Percentiles rank a stretch among this genome's conserved stretches.
phyloP scores from a whole-genome alignment of 2,329 filamentous ascomycete genomes.

The Laburnicola sp. region DNA sequence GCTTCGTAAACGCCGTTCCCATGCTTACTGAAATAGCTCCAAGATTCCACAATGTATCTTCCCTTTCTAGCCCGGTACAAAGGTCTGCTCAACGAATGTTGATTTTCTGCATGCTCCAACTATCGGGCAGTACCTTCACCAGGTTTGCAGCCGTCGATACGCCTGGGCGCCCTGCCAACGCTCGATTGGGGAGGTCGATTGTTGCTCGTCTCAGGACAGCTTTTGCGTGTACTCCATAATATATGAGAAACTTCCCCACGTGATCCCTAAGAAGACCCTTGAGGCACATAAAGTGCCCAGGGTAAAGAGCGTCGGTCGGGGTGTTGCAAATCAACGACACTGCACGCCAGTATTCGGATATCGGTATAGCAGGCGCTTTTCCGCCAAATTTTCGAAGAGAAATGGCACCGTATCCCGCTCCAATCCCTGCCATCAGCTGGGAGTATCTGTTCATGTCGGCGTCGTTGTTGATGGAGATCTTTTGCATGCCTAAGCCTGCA shows the following conservation, averaged over 20 bases:
- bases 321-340: conserved; percentile 78
- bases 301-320: conserved; percentile 55
- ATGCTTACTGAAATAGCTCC: neutral
- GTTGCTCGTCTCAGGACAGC: conserved; percentile 71
- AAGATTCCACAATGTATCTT: neutral
- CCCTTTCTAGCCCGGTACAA: neutral
- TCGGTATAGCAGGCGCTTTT: conserved; percentile 69
- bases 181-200: conserved; percentile 67
- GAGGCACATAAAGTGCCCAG: conserved; percentile 55
- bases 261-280: conserved; percentile 63
- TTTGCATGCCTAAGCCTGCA: conserved; percentile 33
- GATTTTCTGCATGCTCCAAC: conserved; percentile 34
- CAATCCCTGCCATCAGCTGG: conserved; percentile 81
- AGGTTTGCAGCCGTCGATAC: conserved; percentile 31
- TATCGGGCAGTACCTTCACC: conserved; percentile 35
- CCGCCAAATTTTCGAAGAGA: conserved; percentile 71
- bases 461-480: conserved; percentile 57
- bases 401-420: conserved; percentile 80
- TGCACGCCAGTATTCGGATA: conserved; percentile 80
- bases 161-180: conserved; percentile 23
- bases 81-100: conserved; percentile 16
- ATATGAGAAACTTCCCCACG: conserved; percentile 73
- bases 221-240: conserved; percentile 78
- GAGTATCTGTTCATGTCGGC: conserved; percentile 63
- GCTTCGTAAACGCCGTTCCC: conserved; percentile 2